A percentile compares a stretch with the other conserved stretches of the same genome.
phyloP scores from a whole-genome alignment of 768 basidiomycete species.

The Chalciporus pseudorubinellus region DNA sequence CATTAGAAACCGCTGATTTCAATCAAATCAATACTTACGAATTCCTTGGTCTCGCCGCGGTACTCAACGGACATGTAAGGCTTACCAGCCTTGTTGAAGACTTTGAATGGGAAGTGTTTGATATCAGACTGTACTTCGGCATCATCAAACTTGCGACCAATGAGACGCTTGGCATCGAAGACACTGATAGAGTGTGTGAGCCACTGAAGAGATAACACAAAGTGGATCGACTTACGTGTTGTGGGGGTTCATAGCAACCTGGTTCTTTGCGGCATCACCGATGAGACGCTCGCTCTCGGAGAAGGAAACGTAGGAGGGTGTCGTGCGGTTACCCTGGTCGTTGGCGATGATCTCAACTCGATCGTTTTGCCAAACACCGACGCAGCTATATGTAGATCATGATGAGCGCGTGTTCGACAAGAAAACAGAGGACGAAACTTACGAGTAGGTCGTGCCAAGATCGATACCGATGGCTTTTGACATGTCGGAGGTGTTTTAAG shows the following conservation, averaged over 20 bases:
- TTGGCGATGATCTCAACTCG: constrained; percentile 98
- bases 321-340: constrained; percentile 93
- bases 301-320: constrained; percentile 95
- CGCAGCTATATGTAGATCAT: constrained; percentile 60
- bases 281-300: constrained; percentile 95
- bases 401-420: constrained; percentile 4
- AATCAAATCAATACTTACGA: constrained; percentile 51
- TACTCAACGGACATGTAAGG: constrained; percentile 89
- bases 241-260: constrained; percentile 97
- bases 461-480: constrained; percentile 89
- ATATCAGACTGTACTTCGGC: constrained; percentile 78
- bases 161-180: constrained; percentile 97
- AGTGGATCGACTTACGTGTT: constrained; percentile 55
- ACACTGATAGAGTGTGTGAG: constrained; percentile 51
- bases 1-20: constrained; percentile 3
- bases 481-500: constrained; percentile 34
- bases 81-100: constrained; percentile 83
- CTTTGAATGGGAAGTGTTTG: constrained; percentile 94
- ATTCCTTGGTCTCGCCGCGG: constrained; percentile 91
- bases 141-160: constrained; percentile 89
- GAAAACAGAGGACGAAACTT: constrained; percentile 29
- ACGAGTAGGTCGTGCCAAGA: constrained; percentile 93
- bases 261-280: constrained; percentile 99
- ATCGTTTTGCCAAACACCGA: constrained; percentile 99
- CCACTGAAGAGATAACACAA: not conserved